A percentile compares a stretch with the other conserved stretches of the same genome.
Conservation (phyloP, 176 grass and related monocot genomes). For the Phyllostachys edulis region DNA sequence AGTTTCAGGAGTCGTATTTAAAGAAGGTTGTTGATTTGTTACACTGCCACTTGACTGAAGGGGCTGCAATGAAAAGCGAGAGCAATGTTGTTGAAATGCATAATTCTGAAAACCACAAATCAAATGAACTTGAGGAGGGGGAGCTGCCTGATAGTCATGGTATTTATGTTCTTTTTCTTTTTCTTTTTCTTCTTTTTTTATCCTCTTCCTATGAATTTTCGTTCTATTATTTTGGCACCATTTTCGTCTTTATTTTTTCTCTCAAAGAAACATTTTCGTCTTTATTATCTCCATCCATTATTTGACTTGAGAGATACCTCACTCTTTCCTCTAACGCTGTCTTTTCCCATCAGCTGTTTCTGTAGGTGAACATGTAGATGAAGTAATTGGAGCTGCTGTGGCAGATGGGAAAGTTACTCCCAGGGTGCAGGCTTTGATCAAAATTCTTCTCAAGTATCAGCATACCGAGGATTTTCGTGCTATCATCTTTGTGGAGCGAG, state of each 20-base stretch:
- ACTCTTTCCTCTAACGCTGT: slow-evolving; percentile 22
- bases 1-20: slow-evolving; percentile 96
- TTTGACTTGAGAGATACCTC: slow-evolving; percentile 18
- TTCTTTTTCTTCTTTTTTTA: neutral
- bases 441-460: slow-evolving; percentile 98
- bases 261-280: neutral
- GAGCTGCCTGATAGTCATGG: slow-evolving; percentile 94
- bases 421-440: slow-evolving; percentile 89
- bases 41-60: slow-evolving; percentile 86
- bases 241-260: neutral
- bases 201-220: slow-evolving; percentile 4
- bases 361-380: slow-evolving; percentile 97
- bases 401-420: slow-evolving; percentile 98
- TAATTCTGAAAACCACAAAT: slow-evolving; percentile 42
- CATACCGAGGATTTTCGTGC: slow-evolving; percentile 96
- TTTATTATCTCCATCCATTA: slow-evolving; percentile 15
- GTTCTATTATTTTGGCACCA: neutral
- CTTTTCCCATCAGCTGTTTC: slow-evolving; percentile 65
- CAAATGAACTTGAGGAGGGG: slow-evolving; percentile 90
- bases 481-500: slow-evolving; percentile 98
- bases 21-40: slow-evolving; percentile 85
- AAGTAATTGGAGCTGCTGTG: slow-evolving; percentile 86
- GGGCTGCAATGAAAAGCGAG: slow-evolving; percentile 57
- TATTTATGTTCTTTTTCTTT: slow-evolving; percentile 23
- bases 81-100: slow-evolving; percentile 46